A percentile compares a stretch with the other conserved stretches of the same genome.
These are phyloP conservation scores for Suhomyces sp. DNA, from an alignment of 805 yeast genomes.

Conservation along the genomic window DNA sequence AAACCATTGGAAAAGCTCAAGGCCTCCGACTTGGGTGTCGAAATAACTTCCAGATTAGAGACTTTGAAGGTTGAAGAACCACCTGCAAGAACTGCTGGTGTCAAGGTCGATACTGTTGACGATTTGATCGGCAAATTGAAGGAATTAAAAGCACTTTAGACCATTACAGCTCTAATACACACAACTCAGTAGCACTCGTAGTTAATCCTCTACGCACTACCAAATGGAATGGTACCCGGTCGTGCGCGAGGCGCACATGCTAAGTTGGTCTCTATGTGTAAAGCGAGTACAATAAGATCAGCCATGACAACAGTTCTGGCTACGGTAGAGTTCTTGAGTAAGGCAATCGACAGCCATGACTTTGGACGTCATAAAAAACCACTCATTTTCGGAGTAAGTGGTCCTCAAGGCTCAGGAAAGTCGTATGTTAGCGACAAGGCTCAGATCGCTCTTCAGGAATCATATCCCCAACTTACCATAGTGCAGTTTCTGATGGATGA, in stretches of 20 bases:
- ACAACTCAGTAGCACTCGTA: background rate
- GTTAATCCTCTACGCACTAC: background rate
- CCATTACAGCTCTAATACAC: constrained; percentile 7
- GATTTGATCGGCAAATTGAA: constrained; percentile 77
- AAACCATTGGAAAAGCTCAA: constrained; percentile 75
- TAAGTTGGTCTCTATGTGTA: background rate
- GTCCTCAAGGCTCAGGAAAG: constrained; percentile 83
- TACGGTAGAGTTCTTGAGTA: constrained; percentile 24
- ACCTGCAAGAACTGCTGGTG: constrained; percentile 74
- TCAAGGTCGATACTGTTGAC: constrained; percentile 76
- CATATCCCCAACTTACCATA: constrained; percentile 36
- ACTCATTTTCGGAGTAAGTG: constrained; percentile 55
- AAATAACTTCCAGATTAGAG: constrained; percentile 60
- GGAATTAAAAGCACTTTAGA: constrained; percentile 64
- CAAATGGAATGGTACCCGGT: background rate
- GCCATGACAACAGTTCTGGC: constrained; percentile 10
- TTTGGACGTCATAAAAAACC: constrained; percentile 29
- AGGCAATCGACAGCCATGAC: constrained; percentile 23
- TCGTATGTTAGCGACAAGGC: constrained; percentile 51
- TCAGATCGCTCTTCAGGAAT: constrained; percentile 24
- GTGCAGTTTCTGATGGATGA: constrained; percentile 79
- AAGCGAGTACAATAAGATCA: background rate
- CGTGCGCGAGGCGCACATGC: background rate
- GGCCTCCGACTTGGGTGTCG: constrained; percentile 67
- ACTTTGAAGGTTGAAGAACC: constrained; percentile 81